These are phyloP conservation scores for Lobosporangium transversale DNA, from an alignment of 192 early-diverging fungal species.

Conservation along the genomic window DNA sequence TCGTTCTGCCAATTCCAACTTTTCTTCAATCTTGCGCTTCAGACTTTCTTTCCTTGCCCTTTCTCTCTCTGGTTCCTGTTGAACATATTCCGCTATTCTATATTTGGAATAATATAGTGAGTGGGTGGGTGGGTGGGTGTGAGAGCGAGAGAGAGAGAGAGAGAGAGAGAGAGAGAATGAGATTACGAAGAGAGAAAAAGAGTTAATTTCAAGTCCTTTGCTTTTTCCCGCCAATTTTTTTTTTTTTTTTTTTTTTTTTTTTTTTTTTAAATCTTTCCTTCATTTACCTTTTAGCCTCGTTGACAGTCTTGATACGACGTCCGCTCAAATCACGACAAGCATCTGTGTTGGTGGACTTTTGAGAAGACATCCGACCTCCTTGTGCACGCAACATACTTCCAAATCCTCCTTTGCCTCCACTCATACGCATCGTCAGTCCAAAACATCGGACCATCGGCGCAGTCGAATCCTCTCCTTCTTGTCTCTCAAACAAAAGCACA, in stretches of 20 bases:
- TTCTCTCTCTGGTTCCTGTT: constrained; percentile 73
- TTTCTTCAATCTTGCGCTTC: constrained; percentile 85
- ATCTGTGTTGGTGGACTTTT: constrained; percentile 92
- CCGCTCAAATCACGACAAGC: constrained; percentile 94
- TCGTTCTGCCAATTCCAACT: constrained; percentile 63
- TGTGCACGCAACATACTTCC: constrained; percentile 94
- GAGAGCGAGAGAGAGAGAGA: no score
- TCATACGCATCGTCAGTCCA: constrained; percentile 62
- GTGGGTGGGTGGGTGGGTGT: not conserved
- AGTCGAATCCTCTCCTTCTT: not conserved
- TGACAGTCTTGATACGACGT: constrained; percentile 86
- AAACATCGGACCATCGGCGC: constrained; percentile 31
- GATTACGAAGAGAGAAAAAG: no score
- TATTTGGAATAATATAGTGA: not conserved
- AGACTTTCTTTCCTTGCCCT: constrained; percentile 67
- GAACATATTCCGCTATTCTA: constrained; percentile 78
- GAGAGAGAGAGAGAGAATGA: no score
- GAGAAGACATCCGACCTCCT: constrained; percentile 87
- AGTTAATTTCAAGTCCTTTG: no score
- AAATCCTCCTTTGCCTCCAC: constrained; percentile 97
- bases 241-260: no score
- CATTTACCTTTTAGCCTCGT: constrained; percentile 87
- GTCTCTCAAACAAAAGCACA: constrained; percentile 47
- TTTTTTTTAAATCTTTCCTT: no score
- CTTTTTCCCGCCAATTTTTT: no score